Conservation (phyloP, 176 grass and related monocot species). For the Oryza glaberrima region DNA sequence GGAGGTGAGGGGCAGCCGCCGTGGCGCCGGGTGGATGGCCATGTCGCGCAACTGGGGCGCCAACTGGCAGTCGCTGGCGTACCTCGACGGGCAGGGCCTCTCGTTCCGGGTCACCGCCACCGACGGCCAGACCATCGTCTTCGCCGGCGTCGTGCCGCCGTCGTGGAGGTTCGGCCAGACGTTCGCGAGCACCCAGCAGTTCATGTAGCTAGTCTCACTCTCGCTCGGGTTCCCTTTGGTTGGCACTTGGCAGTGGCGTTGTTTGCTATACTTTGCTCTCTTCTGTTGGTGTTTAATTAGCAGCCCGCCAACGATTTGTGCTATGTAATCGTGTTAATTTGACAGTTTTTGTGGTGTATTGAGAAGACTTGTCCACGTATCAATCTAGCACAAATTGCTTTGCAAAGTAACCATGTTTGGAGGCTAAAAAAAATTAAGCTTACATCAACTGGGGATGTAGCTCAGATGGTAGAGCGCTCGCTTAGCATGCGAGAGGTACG, state of each 20-base stretch:
- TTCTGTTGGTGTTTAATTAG: neutral
- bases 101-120: slow-evolving; percentile 48
- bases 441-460: slow-evolving; percentile 62
- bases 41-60: slow-evolving; percentile 57
- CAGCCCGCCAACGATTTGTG: slow-evolving; percentile 20
- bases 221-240: neutral
- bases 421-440: no score
- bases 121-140: slow-evolving; percentile 27
- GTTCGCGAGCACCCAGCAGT: slow-evolving; percentile 46
- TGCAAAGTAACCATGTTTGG: no score
- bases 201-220: slow-evolving; percentile 25
- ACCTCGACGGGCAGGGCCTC: slow-evolving; percentile 18
- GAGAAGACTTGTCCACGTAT: neutral
- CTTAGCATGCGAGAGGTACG: slow-evolving; percentile 99
- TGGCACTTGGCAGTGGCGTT: slow-evolving; percentile 35
- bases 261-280: neutral
- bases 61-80: slow-evolving; percentile 44
- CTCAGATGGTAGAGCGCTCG: slow-evolving; percentile 99
- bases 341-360: neutral
- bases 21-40: neutral
- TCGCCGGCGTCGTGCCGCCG: slow-evolving; percentile 30
- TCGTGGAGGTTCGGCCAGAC: slow-evolving; percentile 47
- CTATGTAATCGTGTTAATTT: neutral
- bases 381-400: neutral
- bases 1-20: slow-evolving; percentile 28